Conservation (phyloP, 768 basidiomycete genomes). For the Leccinum ochraceum region DNA sequence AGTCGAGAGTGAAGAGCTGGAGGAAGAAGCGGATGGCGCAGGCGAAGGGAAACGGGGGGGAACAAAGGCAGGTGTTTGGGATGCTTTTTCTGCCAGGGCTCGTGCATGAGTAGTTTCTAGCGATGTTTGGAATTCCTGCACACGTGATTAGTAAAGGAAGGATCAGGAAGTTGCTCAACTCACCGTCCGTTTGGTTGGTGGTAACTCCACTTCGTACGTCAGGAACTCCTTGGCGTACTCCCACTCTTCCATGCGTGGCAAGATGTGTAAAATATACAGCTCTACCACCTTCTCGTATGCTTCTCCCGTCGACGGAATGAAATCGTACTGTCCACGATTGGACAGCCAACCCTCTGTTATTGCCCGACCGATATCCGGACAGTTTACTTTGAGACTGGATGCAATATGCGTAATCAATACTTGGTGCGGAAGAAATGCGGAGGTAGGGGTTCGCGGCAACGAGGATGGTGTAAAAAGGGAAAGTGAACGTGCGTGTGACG, state of each 20-base stretch:
- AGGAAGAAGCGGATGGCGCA: slow-evolving; percentile 58
- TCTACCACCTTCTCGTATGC: slow-evolving; percentile 77
- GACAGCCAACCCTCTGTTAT: slow-evolving; percentile 83
- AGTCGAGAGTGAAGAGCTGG: slow-evolving; percentile 66
- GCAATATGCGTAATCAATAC: slow-evolving; percentile 71
- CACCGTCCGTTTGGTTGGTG: slow-evolving; percentile 53
- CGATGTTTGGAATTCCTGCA: slow-evolving; percentile 36
- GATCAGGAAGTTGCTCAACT: slow-evolving; percentile 11
- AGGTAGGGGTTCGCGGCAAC: slow-evolving; percentile 38
- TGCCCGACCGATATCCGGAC: slow-evolving; percentile 57
- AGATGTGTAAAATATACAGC: slow-evolving; percentile 69
- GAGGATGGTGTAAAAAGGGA: slow-evolving; percentile 62
- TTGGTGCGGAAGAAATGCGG: slow-evolving; percentile 66
- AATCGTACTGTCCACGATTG: slow-evolving; percentile 44
- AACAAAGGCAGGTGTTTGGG: slow-evolving; percentile 23
- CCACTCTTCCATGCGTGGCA: slow-evolving; percentile 78
- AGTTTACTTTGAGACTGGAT: slow-evolving; percentile 66
- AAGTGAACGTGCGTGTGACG: slow-evolving; percentile 65
- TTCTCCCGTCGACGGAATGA: slow-evolving; percentile 38
- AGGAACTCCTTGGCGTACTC: slow-evolving; percentile 78
- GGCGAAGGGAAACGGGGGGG: slow-evolving; percentile 43
- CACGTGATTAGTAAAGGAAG: slow-evolving; percentile 9
- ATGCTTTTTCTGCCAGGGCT: slow-evolving; percentile 31
- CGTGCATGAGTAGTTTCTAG: slow-evolving; percentile 17
- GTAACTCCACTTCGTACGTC: slow-evolving; percentile 68